These are phyloP conservation scores for Aspergillus flavus DNA, from an alignment of 2,329 filamentous ascomycete genomes.

Conservation along the genomic window DNA sequence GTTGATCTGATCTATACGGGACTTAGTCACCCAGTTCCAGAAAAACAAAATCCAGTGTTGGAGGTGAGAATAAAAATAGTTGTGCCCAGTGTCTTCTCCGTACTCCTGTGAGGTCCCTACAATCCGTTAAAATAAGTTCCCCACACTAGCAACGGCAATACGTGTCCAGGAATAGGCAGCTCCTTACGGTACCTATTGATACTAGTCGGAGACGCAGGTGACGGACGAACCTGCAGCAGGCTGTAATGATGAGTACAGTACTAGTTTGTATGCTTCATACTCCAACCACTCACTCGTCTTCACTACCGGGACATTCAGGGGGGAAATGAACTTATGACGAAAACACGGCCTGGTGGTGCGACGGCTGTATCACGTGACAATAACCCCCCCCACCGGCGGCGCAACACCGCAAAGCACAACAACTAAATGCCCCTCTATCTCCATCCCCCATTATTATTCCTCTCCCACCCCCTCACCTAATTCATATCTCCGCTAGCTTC, in stretches of 20 bases:
- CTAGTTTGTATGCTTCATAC: background rate
- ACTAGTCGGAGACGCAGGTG: background rate
- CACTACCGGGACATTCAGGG: slow-evolving; percentile 5
- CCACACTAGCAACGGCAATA: slow-evolving; percentile 1
- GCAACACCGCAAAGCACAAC: slow-evolving; percentile 30
- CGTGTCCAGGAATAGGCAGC: slow-evolving; percentile 1
- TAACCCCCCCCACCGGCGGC: slow-evolving; percentile 32
- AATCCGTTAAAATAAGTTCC: background rate
- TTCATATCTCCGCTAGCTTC: slow-evolving; percentile 1
- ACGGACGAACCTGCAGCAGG: slow-evolving; percentile 7
- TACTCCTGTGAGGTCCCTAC: background rate
- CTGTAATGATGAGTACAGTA: background rate
- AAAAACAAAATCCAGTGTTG: background rate
- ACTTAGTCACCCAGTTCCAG: background rate
- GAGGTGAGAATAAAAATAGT: background rate
- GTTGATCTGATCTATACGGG: background rate
- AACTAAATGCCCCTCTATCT: slow-evolving; percentile 41
- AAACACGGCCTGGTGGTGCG: slow-evolving; percentile 23
- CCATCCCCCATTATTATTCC: slow-evolving; percentile 17
- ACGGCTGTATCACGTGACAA: slow-evolving; percentile 23
- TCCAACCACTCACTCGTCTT: background rate
- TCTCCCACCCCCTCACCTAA: slow-evolving; percentile 18
- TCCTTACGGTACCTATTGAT: background rate
- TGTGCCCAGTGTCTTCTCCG: background rate
- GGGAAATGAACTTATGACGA: slow-evolving; percentile 5